Percentiles rank a stretch among this genome's conserved stretches.
phyloP scores from a whole-genome alignment of 305 asterid species.

The Fraxinus floribunda region DNA sequence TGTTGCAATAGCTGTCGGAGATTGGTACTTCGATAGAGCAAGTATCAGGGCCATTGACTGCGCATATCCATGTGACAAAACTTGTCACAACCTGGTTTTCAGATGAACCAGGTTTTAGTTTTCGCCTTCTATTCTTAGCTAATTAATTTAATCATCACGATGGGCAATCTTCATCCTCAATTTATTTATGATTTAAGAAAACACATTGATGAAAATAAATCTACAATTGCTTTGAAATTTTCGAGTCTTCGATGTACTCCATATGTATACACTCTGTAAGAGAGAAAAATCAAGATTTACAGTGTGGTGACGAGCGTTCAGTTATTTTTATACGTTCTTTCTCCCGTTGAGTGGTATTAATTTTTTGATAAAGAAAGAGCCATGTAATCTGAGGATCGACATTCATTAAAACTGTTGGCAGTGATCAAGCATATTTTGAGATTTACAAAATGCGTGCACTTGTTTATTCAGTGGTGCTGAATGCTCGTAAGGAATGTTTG shows the following conservation, averaged over 20 bases:
- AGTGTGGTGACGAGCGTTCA: not conserved
- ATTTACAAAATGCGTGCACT: not conserved
- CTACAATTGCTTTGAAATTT: constrained; percentile 15
- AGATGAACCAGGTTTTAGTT: constrained; percentile 24
- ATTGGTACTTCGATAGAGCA: constrained; percentile 75
- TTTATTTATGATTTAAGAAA: constrained; percentile 19
- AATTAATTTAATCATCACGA: constrained; percentile 23
- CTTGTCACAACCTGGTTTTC: constrained; percentile 87
- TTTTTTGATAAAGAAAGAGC: not conserved
- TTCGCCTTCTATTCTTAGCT: constrained; percentile 10
- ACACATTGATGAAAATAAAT: constrained; percentile 29
- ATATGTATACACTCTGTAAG: not conserved
- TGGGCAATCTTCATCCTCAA: constrained; percentile 33
- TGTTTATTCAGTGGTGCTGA: not conserved
- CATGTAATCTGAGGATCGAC: not conserved
- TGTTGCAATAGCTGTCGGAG: constrained; percentile 79
- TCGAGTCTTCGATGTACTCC: constrained; percentile 10
- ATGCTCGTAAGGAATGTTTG: not conserved
- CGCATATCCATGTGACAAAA: constrained; percentile 81
- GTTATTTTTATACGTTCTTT: not conserved
- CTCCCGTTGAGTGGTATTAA: not conserved
- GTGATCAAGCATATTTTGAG: not conserved
- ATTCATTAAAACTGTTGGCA: not conserved
- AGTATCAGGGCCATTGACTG: constrained; percentile 65
- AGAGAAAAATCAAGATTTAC: constrained; percentile 7